Evolutionary conservation across 345 rosid genomes (phyloP), one percentile per base, ranked within the genome.

Genomic region (Atalantia buxifolia): DNA sequence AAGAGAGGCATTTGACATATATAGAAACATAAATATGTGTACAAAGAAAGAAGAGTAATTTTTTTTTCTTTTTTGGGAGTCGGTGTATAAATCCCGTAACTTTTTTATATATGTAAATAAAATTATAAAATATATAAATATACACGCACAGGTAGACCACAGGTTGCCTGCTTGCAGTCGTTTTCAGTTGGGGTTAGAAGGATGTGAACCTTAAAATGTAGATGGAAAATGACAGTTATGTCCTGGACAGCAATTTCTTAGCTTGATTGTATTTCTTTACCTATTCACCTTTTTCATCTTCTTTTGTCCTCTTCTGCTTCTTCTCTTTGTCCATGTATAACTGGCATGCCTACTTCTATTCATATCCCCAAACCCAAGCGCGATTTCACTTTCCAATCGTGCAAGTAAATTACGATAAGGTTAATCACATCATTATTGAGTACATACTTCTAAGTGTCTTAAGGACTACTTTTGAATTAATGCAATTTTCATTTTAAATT

Each of bases 141-240:
- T 31, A 72, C 71, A 70, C 64, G 71, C 84, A 81, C 84, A 85
- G 89, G 89, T 50, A 84, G 94, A 87, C 91, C 93, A 87, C 87
- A 90, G 89, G 93, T 88, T 92, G 93, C 92, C 90, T 82, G 91
- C 95, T 91, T 82, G 91, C 97, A 85, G 95, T 94, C 97, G 93
- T 87, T 90, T 91, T 92, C 94, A 81, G 89, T 83, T 81, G 74
- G 82, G 81, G 82, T 28, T 71, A 84, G 40, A 87, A 82, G 83
- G 82, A 48, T 59, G 78, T 76, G 89, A 86, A 89, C 92, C 95
- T 89, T 90, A 87, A 84, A 90, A 82, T 66, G 30, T 35, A 56
- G 8, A 28, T 28, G 60, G 0, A 6, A 80, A 87, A 88, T 87
- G 89, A 87, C 92, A 35, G 4, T 74, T 79, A 33, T 87, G 67